Base-by-base conservation (phyloP, 1,284 basidiomycete species). In the Gomphus bonarii region DNA sequence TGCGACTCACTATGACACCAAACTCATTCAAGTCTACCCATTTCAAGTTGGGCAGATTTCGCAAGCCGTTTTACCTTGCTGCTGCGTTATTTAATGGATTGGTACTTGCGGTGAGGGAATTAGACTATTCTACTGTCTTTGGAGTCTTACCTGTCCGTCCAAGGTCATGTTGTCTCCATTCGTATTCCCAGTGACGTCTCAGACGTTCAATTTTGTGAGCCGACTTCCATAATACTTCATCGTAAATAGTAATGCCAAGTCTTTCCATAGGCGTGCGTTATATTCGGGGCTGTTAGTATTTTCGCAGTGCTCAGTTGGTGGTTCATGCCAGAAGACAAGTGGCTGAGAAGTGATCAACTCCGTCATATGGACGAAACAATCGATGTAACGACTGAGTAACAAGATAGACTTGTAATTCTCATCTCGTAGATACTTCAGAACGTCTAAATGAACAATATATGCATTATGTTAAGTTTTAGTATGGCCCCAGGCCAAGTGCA, bases 131-230 rank as follows among this genome's bases (percentile, higher is more conserved):
- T 54, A 10, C 38, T 28, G 33, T 16, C 8, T 42, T 10, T 46
- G 60, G 4, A 44, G 61, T 56, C 57, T 31, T 25, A 36, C 38
- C 55, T 40, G 57, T 30, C 36, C 40, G 59, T 54, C 42, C 16
- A 63, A 87, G 85, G 81, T 84, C 57, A 80, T 85, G 70, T 73
- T 89, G 55, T 90, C 88, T 40, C 90, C 91, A 1, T 91, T 91
- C 74, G 79, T 75, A 67, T 92, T 88, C 73, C 88, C 91, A 2
- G 85, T 88, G 38, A 79, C 73, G 8, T 75, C 84, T 0, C 68
- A 80, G 58, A 82, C 76, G 0, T 89, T 92, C 73, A 91, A 92
- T 68, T 91, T 90, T 65, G 85, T 88, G 62, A 70, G 84, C 75
- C 1, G 18, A 53, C 14, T 12, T 53, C 10, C 25, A 12, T 50